Evolutionary conservation across 176 grass and related monocot genomes (phyloP), one percentile per base, ranked within the genome.

Genomic region (Aegilops speltoides): DNA sequence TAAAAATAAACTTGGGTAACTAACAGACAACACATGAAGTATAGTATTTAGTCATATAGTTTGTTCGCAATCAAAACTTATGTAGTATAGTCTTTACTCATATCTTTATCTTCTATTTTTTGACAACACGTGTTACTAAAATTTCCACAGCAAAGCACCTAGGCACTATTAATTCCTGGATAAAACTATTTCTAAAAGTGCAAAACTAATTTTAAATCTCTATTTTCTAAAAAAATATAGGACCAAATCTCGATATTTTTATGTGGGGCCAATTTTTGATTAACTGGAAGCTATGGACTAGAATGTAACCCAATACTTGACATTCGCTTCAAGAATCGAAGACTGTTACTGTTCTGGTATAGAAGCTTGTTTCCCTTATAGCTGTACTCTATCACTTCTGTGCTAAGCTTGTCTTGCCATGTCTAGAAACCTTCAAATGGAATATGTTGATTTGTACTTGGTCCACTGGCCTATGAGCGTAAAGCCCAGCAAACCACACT

Each of bases 381-480:
- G 32, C 62, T 48, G 72, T n/a, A 77, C 20, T 79, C 16, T 28
- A 59, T 25, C 56, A 36, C 7, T 24, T 65, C 29, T 33, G 20
- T 84, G 37, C 54, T 87, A 75, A 48, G 26, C 7, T 28, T 68
- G 28, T 71, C 15, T 36, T 68, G 48, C n/a, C 32, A 32, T 76
- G 11, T 81, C 29, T 28, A 92, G 90, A 62, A 87, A 91, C 19
- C 86, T 95, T 72, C 76, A 89, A 84, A 54, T 93, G 80, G 90
- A 95, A 82, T 91, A 89, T 70, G 79, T 95, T 73, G 93, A 95
- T 86, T 25, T 95, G 67, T 93, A 95, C 82, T 80, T 95, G 67
- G 40, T 93, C 13, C 93, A 91, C 56, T 92, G 88, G 86, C 90
- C 90, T 5, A 85, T 91, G 77, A 80, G 79, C 8, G 13, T 85